Base-by-base conservation (phyloP, 768 basidiomycete species). In the Sarcodon sp. region DNA sequence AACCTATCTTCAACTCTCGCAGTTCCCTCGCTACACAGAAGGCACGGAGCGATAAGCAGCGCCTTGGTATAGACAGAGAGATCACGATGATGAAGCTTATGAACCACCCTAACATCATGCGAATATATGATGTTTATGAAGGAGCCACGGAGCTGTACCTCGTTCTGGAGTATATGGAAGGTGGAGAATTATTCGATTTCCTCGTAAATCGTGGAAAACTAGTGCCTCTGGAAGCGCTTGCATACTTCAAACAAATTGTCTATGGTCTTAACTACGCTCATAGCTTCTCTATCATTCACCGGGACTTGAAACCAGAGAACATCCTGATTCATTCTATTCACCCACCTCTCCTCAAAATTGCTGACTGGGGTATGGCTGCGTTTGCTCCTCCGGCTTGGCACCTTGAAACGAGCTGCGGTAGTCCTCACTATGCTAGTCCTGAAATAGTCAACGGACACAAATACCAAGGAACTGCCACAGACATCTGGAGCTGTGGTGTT, bases 1-100 rank as follows among this genome's bases (percentile, higher is more conserved):
- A 85, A 47, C 79, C 87, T 15, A 69, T 89, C 33, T 72, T 85
- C 55, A 77, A 72, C 59, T 86, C 87, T 35, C 77, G 87, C 43
- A 73, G 73, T 15, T 82, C 83, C 49, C 62, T 81, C 52, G 74
- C 75, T 6, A 77, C 79, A 35, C 76, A 78, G 54, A 72, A 76
- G 52, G 81, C 76, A 3, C 86, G 83, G 65, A 75, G 76, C 3
- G 85, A 90, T 53, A 89, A 88, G 62, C 79, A 83, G 53, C 77
- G 84, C 50, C 75, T 93, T 43, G 85, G 87, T 3, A 84, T 97
- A 51, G 91, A 96, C 62, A 71, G 89, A 53, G 93, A 98, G 64
- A 94, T 98, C 51, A 89, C 87, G 48, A 92, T 97, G 82, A 94
- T 98, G 93, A 98, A 97, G 64, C 83, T 97, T 56, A 92, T 98